Conservation (phyloP, 2,329 filamentous ascomycete genomes). For the Neonectria faginata region DNA sequence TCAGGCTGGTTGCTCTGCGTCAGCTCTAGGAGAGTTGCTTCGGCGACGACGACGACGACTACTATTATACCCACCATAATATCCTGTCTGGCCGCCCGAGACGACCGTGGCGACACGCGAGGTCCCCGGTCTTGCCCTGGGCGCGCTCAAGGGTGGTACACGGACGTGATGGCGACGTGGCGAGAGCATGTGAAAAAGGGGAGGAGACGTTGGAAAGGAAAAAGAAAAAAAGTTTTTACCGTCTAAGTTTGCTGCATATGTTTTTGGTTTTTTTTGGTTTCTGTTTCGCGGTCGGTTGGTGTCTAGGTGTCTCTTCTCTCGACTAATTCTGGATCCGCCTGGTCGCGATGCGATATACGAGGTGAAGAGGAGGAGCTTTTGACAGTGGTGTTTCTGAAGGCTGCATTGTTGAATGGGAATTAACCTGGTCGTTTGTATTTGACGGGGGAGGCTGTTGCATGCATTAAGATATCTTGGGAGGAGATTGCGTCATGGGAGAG, state of each 20-base stretch:
- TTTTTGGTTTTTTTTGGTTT: slow-evolving; percentile 33
- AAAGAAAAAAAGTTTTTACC: slow-evolving; percentile 46
- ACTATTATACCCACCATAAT: slow-evolving; percentile 57
- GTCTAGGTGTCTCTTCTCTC: slow-evolving; percentile 29
- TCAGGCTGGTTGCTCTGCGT: slow-evolving; percentile 47
- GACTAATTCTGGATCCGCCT: slow-evolving; percentile 44
- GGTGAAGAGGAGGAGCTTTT: slow-evolving; percentile 23
- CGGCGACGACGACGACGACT: slow-evolving; percentile 53
- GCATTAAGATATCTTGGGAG: slow-evolving; percentile 31
- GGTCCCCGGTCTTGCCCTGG: slow-evolving; percentile 36
- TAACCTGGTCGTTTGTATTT: slow-evolving; percentile 23
- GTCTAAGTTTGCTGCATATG: slow-evolving; percentile 39
- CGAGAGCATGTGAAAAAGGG: slow-evolving; percentile 24
- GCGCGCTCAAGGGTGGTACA: slow-evolving; percentile 34
- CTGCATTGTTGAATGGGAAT: slow-evolving; percentile 32
- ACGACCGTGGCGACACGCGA: slow-evolving; percentile 49
- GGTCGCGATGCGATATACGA: slow-evolving; percentile 39
- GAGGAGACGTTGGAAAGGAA: slow-evolving; percentile 39
- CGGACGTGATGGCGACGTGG: slow-evolving; percentile 34
- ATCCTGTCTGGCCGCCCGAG: slow-evolving; percentile 51
- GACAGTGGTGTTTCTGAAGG: slow-evolving; percentile 30
- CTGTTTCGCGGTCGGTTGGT: slow-evolving; percentile 28
- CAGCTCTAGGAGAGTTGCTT: slow-evolving; percentile 50
- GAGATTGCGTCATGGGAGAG: slow-evolving; percentile 6
- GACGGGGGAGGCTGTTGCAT: slow-evolving; percentile 21